Base-by-base conservation (phyloP, 805 yeast species). In the Cyberlindnera misumaiensis region DNA sequence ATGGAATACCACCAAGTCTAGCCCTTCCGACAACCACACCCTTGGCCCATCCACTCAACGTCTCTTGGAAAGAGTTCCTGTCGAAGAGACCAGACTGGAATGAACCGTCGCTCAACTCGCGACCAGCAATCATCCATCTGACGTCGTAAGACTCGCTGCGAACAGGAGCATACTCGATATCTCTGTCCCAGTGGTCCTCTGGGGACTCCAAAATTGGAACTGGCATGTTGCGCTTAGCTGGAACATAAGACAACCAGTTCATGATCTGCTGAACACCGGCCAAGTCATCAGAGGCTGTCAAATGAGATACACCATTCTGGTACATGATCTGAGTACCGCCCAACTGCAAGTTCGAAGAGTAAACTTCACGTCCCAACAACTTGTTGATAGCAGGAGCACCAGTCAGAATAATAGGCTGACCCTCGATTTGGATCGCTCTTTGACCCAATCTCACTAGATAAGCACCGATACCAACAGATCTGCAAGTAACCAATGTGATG, bases 391-490 rank as follows among this genome's bases (percentile, higher is more conserved):
- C 97, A 37, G 96, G 97, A 41, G 98, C 98, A 75, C 99, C 99
- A 40, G 99, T 93, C 58, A 93, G 80, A 52, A 93, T 90, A 53
- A 93, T 87, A 40, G 99, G 98, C 67, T 93, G 97, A 31, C 98
- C 98, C 64, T 93, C 97, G 54, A 93, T 84, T 70, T 93, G 99
- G 55, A 93, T 89, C 31, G 97, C 95, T 73, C 99, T 83, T 73
- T 93, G 97, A 57, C 99, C 99, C 51, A 93, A 75, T 67, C 99
- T 83, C 30, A 93, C 98, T 60, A 93, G 73, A 61, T 93, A 93
- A 33, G 99, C 99, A 72, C 99, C 99, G 63, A 93, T 93, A 81
- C 99, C 99, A 56, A 93, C 99, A 37, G 97, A 89, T 74, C 99
- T 82, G 70, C 97, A 89, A n/a, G 98, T 93, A 40, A 93, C 98